Percentiles rank a stretch among this genome's conserved stretches.
Conservation (phyloP, 2,329 filamentous ascomycete genomes). For the Geosmithia morbida region DNA sequence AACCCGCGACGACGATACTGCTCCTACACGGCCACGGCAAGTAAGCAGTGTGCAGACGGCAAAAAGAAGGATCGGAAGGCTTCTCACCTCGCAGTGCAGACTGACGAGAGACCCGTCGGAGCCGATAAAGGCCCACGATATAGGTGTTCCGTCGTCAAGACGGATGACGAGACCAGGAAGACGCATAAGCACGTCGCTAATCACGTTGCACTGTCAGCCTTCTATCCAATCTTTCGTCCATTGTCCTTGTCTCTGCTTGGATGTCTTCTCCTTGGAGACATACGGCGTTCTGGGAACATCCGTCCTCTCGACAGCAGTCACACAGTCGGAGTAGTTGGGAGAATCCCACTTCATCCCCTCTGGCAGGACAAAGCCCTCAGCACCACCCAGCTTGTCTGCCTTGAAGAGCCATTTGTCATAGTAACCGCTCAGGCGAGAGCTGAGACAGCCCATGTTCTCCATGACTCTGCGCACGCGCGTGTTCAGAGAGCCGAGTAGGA, state of each 20-base stretch:
- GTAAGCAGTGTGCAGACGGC: neutral
- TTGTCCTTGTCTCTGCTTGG: too few species aligned
- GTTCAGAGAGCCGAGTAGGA: slow-evolving; percentile 22
- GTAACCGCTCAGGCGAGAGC: slow-evolving; percentile 9
- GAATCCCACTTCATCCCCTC: slow-evolving; percentile 39
- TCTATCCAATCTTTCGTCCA: neutral
- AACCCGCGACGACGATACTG: slow-evolving; percentile 45
- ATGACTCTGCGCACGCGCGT: slow-evolving; percentile 12
- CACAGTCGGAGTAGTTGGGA: slow-evolving; percentile 36
- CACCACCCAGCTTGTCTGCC: slow-evolving; percentile 22
- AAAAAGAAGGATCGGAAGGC: neutral
- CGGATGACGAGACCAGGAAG: slow-evolving; percentile 34
- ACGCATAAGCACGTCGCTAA: slow-evolving; percentile 23
- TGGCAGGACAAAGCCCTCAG: slow-evolving; percentile 15
- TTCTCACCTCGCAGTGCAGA: slow-evolving; percentile 39
- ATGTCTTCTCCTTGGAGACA: slow-evolving; percentile 8
- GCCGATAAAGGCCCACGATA: slow-evolving; percentile 53
- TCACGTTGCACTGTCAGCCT: neutral
- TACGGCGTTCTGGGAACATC: slow-evolving; percentile 40
- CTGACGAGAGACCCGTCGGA: slow-evolving; percentile 47
- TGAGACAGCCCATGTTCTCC: slow-evolving; percentile 5
- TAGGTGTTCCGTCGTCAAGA: slow-evolving; percentile 26
- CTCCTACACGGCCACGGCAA: slow-evolving; percentile 15
- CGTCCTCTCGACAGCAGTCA: slow-evolving; percentile 38
- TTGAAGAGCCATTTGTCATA: slow-evolving; percentile 47